Evolutionary conservation across 495 filamentous ascomycete genomes (phyloP), one percentile per base, ranked within the genome.

Genomic region (Podospora tetraspora): DNA sequence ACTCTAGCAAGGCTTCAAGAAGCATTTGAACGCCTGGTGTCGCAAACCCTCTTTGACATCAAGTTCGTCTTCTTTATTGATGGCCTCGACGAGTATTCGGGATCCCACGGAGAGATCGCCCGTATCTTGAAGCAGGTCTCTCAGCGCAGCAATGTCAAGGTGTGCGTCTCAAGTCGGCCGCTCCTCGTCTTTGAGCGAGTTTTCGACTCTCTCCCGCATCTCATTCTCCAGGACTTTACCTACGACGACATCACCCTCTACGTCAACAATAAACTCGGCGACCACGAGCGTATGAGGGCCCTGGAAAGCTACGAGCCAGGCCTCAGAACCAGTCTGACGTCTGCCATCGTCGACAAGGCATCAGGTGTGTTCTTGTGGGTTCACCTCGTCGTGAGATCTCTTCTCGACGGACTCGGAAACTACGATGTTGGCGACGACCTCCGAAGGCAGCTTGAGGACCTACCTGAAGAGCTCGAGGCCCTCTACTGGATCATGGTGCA

Each of bases 401-500:
- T 64, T 37, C 34, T 64, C 5, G 63, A 64, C 16, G 63, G 63
- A 21, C 63, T 64, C 23, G 63, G 63, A 12, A 64, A 57, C 43
- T 57, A 57, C 43, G 63, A 64, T 29, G 34, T 56, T 6, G 34
- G 34, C 10, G 37, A 22, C 8, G 63, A 64, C 24, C 63, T 57
- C 34, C 22, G 43, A 29, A 64, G 63, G 29, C 8, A 43, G 63
- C 63, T 64, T 19, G 43, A 64, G 4, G 43, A 57, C 8, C 63
- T 64, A 2, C 63, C 63, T n/a, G 63, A 27, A 64, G 63, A 64
- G 22, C 63, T 57, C 1, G 63, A 64, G 24, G 34, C 22, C 23
- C 63, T 64, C 21, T 64, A 64, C 23, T 64, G 63, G 63, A 19
- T 25, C 23, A 64, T 64, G 34, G 23, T 64, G 3, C n/a, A 64